Evolutionary conservation across 495 filamentous ascomycete genomes (phyloP), one percentile per base, ranked within the genome.

Genomic region (Lophium mytilinum): DNA sequence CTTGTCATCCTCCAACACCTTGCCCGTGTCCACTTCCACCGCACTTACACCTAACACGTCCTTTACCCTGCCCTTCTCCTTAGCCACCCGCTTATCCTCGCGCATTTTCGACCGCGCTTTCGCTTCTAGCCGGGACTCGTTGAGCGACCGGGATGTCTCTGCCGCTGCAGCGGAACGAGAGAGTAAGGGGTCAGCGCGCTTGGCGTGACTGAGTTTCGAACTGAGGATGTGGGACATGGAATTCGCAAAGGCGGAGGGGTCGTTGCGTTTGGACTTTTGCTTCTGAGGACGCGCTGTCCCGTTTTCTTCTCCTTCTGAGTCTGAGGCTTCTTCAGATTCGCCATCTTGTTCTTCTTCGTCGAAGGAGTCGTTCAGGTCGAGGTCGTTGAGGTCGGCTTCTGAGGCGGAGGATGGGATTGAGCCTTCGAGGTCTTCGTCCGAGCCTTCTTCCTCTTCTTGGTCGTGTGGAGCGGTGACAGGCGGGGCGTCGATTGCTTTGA

Each of bases 151-250:
- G 48, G 78, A 79, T 0, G 83, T 80, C 47, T 85, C 79, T 4
- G 83, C 78, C 0, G 90, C 89, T 33, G 75, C 73, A 43, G 76
- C 78, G 69, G 83, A 87, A 63, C 93, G 86, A 5, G 91, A 86
- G 10, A 98, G 79, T 24, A 97, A 87, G 0, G 93, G 94, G 64
- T 98, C 94, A 41, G 80, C 76, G 17, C 91, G 87, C 57, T 87
- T 85, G 12, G 84, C 79, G 8, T 80, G 83, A 0, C 90, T 83
- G 3, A 97, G 77, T 73, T 97, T 97, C 53, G 87, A 87, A 34
- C 80, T 77, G 18, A 98, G 78, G 72, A 98, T 97, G 66, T 90
- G 90, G 62, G 84, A 83, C 66, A 98, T 93, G 39, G 90, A 92
- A 19, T 83, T 90, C 8, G 90, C 87, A 73, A 98, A 96, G 46